Evolutionary conservation across 176 grass and related monocot genomes (phyloP).

Genomic region (Thinopyrum elongatum): DNA sequence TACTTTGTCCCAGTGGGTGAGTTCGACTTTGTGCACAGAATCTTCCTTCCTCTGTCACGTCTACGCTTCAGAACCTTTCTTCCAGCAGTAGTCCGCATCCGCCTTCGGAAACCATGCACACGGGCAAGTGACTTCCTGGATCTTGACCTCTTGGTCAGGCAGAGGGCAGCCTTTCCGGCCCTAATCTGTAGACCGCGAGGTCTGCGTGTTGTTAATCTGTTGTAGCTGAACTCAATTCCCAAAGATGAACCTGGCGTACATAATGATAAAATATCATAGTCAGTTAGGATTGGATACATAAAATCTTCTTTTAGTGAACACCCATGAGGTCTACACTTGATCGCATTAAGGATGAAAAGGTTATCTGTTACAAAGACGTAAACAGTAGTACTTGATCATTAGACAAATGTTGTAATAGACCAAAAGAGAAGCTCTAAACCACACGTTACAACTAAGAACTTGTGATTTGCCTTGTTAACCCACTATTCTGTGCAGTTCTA

Average conservation of each 20-base stretch:
- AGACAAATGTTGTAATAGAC: neutral
- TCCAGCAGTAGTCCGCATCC: conserved; percentile 62
- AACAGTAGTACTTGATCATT: neutral
- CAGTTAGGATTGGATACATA: neutral
- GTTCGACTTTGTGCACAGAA: conserved; percentile 86
- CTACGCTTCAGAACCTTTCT: conserved; percentile 73
- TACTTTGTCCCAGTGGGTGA: conserved; percentile 51
- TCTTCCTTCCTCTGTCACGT: conserved; percentile 79
- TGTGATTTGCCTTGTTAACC: neutral
- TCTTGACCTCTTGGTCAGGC: conserved; percentile 78
- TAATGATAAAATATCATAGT: conserved; percentile 19
- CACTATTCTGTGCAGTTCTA: neutral
- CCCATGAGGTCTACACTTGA: neutral
- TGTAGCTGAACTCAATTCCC: conserved; percentile 58
- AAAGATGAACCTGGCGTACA: conserved; percentile 59
- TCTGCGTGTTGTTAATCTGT: conserved; percentile 50
- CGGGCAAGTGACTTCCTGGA: conserved; percentile 91
- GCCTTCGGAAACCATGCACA: conserved; percentile 76
- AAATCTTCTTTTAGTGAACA: neutral
- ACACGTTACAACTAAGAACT: neutral
- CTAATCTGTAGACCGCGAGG: conserved; percentile 69
- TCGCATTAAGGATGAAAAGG: no score
- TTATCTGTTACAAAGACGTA: neutral
- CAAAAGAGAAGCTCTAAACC: neutral
- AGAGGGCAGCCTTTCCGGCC: conserved; percentile 75